These are phyloP conservation scores for Camellia lanceoleosa DNA, from an alignment of 148 eudicot species.

Conservation along the genomic window DNA sequence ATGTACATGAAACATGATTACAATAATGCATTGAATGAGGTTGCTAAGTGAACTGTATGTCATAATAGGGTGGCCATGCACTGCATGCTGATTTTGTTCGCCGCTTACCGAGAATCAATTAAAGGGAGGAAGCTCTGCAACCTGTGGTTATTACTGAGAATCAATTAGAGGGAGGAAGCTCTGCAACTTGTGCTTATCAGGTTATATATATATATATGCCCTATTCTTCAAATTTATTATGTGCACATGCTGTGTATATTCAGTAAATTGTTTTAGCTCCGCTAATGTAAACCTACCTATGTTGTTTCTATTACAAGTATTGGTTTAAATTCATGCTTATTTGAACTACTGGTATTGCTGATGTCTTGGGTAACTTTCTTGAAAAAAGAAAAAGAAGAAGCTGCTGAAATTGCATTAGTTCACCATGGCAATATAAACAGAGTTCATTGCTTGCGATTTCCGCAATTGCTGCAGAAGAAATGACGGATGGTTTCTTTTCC, in stretches of 20 bases:
- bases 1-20: neutral
- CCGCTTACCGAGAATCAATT: constrained; percentile 24
- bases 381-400: no score
- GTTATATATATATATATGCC: neutral
- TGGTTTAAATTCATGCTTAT: no score
- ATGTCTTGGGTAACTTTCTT: neutral
- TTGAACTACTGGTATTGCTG: neutral
- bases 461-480: neutral
- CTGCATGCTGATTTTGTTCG: constrained; percentile 74
- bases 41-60: neutral
- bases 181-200: neutral
- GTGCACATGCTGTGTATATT: neutral
- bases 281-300: no score
- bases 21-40: neutral
- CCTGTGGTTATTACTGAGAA: neutral
- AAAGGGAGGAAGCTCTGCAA: constrained; percentile 3
- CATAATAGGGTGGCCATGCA: constrained; percentile 79
- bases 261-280: no score
- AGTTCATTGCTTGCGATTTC: neutral
- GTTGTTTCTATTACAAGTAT: no score
- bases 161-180: neutral
- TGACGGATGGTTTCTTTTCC: no score
- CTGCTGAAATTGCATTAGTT: neutral
- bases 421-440: neutral
- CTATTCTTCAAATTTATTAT: neutral